phyloP scores from a whole-genome alignment of 768 basidiomycete species.

The Tephrocybe sp. region DNA sequence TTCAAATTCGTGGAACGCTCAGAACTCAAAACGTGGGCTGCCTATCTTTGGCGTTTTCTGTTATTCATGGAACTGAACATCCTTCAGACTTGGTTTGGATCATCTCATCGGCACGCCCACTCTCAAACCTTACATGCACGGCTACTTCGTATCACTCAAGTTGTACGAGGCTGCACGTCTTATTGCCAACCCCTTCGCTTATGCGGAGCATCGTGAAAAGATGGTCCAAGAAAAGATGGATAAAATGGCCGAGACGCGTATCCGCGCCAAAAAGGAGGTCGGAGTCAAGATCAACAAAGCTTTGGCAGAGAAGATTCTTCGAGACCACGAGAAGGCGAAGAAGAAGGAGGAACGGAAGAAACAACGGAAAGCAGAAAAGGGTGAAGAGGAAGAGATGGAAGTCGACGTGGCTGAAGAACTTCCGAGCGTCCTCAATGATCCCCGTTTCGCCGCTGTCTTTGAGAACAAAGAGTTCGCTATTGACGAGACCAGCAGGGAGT shows the following conservation, averaged over 20 bases:
- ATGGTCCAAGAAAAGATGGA: slow-evolving; percentile 87
- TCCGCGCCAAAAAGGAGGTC: slow-evolving; percentile 73
- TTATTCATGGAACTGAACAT: slow-evolving; percentile 2
- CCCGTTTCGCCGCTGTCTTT: slow-evolving; percentile 88
- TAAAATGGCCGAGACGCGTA: slow-evolving; percentile 89
- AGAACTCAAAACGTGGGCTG: slow-evolving; percentile 78
- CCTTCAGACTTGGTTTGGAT: slow-evolving; percentile 80
- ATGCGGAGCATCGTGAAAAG: slow-evolving; percentile 90
- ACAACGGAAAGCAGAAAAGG: slow-evolving; percentile 38
- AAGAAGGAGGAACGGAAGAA: slow-evolving; percentile 56
- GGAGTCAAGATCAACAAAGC: slow-evolving; percentile 75
- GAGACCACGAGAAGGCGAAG: slow-evolving; percentile 58
- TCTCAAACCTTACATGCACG: slow-evolving; percentile 99
- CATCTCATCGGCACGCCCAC: slow-evolving; percentile 93
- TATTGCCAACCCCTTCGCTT: slow-evolving; percentile 95
- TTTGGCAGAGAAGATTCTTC: slow-evolving; percentile 80
- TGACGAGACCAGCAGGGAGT: slow-evolving; percentile 87
- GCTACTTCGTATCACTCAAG: slow-evolving; percentile 95
- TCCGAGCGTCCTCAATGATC: slow-evolving; percentile 70
- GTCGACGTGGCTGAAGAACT: slow-evolving; percentile 32
- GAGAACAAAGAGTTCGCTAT: slow-evolving; percentile 90
- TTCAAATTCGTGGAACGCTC: slow-evolving; percentile 93
- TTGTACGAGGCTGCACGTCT: slow-evolving; percentile 94
- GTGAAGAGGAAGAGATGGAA: slow-evolving; percentile 30
- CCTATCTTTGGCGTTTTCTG: slow-evolving; percentile 2